These are phyloP conservation scores for Phaeosphaeria sp. DNA, from an alignment of 2,329 filamentous ascomycete species.

Conservation along the genomic window DNA sequence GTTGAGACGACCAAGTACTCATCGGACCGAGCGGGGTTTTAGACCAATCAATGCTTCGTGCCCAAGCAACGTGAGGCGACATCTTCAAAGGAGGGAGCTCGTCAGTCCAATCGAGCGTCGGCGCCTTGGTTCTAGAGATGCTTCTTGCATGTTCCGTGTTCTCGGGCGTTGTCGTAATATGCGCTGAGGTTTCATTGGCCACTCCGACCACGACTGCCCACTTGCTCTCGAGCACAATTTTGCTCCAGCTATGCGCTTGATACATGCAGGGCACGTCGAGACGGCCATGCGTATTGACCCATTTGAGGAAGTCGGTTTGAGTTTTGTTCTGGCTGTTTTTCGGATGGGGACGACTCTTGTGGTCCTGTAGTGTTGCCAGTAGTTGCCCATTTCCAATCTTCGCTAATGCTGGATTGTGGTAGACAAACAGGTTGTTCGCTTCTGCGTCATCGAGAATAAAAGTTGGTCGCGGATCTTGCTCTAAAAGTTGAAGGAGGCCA, in stretches of 20 bases:
- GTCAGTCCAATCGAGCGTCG: constrained; percentile 25
- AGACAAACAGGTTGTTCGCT: constrained; percentile 11
- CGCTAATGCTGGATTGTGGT: constrained; percentile 31
- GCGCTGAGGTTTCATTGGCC: not conserved
- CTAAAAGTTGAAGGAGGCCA: constrained; percentile 25
- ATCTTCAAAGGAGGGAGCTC: constrained; percentile 17
- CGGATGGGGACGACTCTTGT: not conserved
- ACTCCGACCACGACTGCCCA: constrained; percentile 32
- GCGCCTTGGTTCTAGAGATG: constrained; percentile 4
- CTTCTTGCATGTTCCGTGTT: constrained; percentile 1
- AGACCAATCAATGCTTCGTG: constrained; percentile 73
- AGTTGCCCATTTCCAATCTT: constrained; percentile 14
- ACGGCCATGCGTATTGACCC: not conserved
- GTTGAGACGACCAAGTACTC: constrained; percentile 70
- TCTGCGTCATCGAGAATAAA: not conserved
- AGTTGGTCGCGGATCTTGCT: constrained; percentile 24
- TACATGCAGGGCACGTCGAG: constrained; percentile 3
- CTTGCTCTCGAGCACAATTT: constrained; percentile 17
- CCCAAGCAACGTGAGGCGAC: constrained; percentile 16
- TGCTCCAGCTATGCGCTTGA: constrained; percentile 19
- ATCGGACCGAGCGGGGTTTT: constrained; percentile 76
- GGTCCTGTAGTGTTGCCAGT: constrained; percentile 8
- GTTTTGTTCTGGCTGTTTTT: not conserved
- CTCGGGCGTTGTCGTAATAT: not conserved
- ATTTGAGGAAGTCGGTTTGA: not conserved